Evolutionary conservation across 2,329 filamentous ascomycete species (phyloP), one percentile per base, ranked within the genome.

Genomic region (Aspergillus pseudoviridinutans): DNA sequence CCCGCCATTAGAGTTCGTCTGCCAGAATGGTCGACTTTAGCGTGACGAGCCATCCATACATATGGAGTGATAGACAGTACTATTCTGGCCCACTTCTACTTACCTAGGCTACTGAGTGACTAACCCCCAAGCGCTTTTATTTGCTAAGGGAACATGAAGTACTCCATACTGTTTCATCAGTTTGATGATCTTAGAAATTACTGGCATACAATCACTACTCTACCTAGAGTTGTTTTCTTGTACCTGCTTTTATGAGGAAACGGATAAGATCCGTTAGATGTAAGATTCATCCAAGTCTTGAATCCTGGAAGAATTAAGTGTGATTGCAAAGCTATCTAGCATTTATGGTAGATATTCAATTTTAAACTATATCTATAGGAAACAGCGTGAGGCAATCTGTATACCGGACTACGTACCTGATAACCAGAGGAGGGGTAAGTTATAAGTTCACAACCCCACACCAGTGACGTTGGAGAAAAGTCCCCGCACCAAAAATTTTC

Each of bases 391-490:
- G 12, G 29, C 12, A 38, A 6, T 17, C 32, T 17, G 14, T 38
- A 7, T 38, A 17, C 5, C 5, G 6, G 6, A 35, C 12, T 35
- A 17, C 14, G 12, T 35, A 35, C 32, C 32, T 35, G 14, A 35
- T 35, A 35, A 38, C 14, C 32, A 7, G 14, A 38, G 32, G 32
- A 38, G 29, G 32, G 32, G 32, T 17, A 38, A 38, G 32, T 38
- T 35, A 35, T 38, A 38, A 38, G 2, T 7, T 27, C 20, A 14
- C 28, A 27, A 54, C 42, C 41, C 52, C 52, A 22, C 52, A 32
- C 38, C 38, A 29, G 55, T 50, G 51, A 56, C 32, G 50, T 52
- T 9, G 49, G 41, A 50, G 24, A 28, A 42, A 25, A 54, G 5
- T 14, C 32, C 32, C 32, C 32, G 32, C 32, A 38, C 32, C 32